phyloP scores from a whole-genome alignment of 139 green algal genomes.

The Chlorella sp. region DNA sequence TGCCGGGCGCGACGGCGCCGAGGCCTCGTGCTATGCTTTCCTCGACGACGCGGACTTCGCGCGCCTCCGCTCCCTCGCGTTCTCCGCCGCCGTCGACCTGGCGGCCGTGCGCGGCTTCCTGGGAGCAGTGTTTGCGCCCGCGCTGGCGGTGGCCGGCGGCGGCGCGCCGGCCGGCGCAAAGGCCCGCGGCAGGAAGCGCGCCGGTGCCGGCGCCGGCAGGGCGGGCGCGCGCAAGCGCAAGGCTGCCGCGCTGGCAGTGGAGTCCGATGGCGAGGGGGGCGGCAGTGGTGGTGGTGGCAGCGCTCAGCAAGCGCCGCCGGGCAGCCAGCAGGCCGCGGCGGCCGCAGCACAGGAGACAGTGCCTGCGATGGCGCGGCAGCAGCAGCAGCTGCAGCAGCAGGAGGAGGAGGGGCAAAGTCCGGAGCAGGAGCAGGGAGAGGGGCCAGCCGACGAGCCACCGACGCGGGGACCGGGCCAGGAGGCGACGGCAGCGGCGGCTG shows the following conservation, averaged over 20 bases:
- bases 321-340: background rate
- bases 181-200: slow-evolving; percentile 7
- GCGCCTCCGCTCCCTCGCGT: slow-evolving; percentile 56
- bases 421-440: background rate
- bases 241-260: background rate
- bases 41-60: slow-evolving; percentile 71
- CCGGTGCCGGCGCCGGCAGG: background rate
- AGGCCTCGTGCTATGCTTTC: slow-evolving; percentile 62
- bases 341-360: background rate
- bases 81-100: slow-evolving; percentile 40
- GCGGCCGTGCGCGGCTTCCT: slow-evolving; percentile 55
- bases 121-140: slow-evolving; percentile 44
- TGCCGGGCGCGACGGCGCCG: slow-evolving; percentile 67
- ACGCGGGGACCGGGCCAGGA: too few species aligned
- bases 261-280: background rate
- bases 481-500: background rate
- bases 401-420: background rate
- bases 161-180: background rate
- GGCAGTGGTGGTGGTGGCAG: background rate
- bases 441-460: too few species aligned
- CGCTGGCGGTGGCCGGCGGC: background rate
- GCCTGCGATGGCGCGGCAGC: background rate
- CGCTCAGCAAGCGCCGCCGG: background rate
- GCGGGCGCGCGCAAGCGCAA: slow-evolving; percentile 7
- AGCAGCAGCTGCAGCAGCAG: background rate